Conservation (phyloP, 2,329 filamentous ascomycete species). For the Calonectria crousiana region DNA sequence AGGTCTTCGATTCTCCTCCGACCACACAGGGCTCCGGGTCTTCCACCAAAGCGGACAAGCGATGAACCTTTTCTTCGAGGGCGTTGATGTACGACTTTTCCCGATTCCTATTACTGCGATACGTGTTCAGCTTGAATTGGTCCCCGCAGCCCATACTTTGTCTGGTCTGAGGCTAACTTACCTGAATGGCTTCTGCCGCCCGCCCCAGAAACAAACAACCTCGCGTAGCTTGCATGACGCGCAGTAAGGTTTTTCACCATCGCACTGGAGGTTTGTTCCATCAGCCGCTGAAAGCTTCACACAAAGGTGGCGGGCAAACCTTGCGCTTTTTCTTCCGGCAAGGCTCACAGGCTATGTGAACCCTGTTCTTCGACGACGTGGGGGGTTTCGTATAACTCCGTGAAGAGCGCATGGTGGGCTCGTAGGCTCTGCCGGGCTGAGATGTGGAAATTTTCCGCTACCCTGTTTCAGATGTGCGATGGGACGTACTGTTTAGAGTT, state of each 20-base stretch:
- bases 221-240: background rate
- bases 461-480: background rate
- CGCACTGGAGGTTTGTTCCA: background rate
- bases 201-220: background rate
- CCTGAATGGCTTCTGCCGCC: background rate
- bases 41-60: background rate
- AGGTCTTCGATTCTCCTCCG: background rate
- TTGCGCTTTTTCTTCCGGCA: background rate
- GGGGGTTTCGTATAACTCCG: too few species aligned
- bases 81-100: background rate
- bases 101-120: background rate
- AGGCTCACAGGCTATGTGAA: background rate
- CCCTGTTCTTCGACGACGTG: background rate
- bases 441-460: background rate
- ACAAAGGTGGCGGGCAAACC: background rate
- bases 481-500: background rate
- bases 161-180: background rate
- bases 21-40: rapidly evolving
- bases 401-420: background rate
- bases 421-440: background rate
- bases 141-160: too few species aligned
- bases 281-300: background rate
- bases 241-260: background rate
- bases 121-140: background rate
- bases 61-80: background rate